Conservation (phyloP, 1,284 basidiomycete genomes). For the Apiotrichum montevideense region DNA sequence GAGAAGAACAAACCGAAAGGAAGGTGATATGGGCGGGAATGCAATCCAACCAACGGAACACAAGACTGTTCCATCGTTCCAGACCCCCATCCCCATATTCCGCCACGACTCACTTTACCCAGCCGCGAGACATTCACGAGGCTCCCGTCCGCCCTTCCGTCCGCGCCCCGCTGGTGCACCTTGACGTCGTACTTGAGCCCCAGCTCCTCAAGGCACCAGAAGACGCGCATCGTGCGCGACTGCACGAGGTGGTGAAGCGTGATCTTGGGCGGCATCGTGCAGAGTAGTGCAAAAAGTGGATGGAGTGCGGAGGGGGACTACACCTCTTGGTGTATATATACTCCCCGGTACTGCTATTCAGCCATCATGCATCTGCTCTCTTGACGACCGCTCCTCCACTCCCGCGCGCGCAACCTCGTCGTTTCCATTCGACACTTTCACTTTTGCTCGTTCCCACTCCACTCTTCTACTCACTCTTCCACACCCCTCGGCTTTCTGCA, state of each 20-base stretch:
- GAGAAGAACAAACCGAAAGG: neutral
- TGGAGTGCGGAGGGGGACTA: no score
- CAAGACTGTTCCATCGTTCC: neutral
- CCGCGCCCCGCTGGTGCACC: conserved; percentile 27
- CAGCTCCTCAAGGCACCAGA: conserved; percentile 26
- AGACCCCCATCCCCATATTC: no score
- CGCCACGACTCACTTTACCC: conserved; percentile 22
- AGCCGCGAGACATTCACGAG: conserved; percentile 28
- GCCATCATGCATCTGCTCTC: no score
- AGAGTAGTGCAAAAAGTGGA: no score
- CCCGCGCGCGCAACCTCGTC: no score
- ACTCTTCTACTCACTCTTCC: no score
- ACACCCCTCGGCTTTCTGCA: no score
- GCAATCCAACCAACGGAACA: neutral
- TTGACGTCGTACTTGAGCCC: conserved; percentile 31
- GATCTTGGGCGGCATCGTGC: conserved; percentile 1
- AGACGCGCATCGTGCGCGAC: conserved; percentile 4
- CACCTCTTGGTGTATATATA: no score
- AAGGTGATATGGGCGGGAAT: conserved; percentile 1
- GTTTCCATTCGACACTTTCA: no score
- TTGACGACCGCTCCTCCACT: no score
- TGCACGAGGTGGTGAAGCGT: conserved; percentile 4
- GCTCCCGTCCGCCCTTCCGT: neutral
- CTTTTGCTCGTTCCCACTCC: no score
- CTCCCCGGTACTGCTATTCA: no score